These are phyloP conservation scores for Cercospora janseana DNA, from an alignment of 2,329 filamentous ascomycete species.

Conservation along the genomic window DNA sequence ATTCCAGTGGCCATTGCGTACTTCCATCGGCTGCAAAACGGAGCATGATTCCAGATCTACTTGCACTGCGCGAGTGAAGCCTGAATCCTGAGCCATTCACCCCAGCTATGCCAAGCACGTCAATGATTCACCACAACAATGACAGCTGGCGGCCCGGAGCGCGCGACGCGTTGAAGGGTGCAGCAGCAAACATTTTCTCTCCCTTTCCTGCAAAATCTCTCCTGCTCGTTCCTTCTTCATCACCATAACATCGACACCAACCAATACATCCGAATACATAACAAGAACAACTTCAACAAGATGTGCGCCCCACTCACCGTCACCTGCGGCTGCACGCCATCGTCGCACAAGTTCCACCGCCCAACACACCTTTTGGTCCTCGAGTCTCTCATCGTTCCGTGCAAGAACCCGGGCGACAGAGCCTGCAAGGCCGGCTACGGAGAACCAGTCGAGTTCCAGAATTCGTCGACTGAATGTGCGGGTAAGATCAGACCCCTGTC, in stretches of 20 bases:
- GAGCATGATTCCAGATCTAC: too few relatives aligned
- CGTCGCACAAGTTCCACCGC: not conserved
- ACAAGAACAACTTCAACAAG: not conserved
- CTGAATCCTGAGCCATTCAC: too few relatives aligned
- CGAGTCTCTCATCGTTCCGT: conserved; percentile 6
- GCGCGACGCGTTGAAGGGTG: too few relatives aligned
- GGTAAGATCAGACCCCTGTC: not conserved
- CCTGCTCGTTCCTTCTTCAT: too few relatives aligned
- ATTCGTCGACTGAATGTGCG: conserved; percentile 10
- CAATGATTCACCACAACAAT: too few relatives aligned
- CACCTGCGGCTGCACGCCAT: conserved; percentile 1
- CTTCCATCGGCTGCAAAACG: too few relatives aligned
- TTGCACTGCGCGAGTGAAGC: too few relatives aligned
- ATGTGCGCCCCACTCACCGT: conserved; percentile 5
- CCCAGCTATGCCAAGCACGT: too few relatives aligned
- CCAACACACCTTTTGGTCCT: conserved; percentile 1
- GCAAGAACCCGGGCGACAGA: not conserved
- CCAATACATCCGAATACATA: not conserved
- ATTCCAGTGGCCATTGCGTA: too few relatives aligned
- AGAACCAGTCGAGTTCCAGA: conserved; percentile 7
- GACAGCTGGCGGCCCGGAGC: too few relatives aligned
- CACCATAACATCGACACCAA: not conserved
- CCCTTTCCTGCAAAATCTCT: too few relatives aligned
- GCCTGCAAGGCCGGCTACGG: conserved; percentile 8
- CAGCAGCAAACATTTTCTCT: too few relatives aligned